Conservation (phyloP, 1,284 basidiomycete genomes). For the Singerocomus rubriflavus region DNA sequence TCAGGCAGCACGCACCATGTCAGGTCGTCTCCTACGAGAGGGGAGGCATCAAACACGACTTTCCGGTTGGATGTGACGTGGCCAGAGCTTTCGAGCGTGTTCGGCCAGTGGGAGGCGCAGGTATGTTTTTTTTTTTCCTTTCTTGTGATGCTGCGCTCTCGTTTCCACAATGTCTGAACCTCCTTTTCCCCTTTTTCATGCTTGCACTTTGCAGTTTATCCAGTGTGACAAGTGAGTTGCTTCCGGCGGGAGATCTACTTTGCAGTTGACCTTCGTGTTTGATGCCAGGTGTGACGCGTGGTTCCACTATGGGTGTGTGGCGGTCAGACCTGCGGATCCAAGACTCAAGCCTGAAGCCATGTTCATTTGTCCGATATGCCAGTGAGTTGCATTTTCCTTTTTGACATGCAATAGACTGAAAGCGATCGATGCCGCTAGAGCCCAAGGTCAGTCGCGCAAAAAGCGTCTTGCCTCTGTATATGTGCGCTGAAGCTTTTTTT, state of each 20-base stretch:
- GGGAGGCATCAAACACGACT: not conserved
- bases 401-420: too few relatives aligned
- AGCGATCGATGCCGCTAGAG: too few relatives aligned
- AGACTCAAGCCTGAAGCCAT: slow-evolving; percentile 19
- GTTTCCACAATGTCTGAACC: too few relatives aligned
- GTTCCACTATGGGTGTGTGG: slow-evolving; percentile 38
- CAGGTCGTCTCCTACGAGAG: slow-evolving; percentile 3
- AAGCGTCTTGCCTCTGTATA: not conserved
- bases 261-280: not conserved
- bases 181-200: not conserved
- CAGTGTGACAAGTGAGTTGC: slow-evolving; percentile 32
- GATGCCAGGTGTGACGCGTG: slow-evolving; percentile 34
- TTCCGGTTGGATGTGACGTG: slow-evolving; percentile 1
- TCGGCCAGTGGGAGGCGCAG: slow-evolving; percentile 26
- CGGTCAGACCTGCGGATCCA: slow-evolving; percentile 24
- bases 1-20: not conserved
- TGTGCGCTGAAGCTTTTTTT: not conserved
- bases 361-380: slow-evolving; percentile 33
- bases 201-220: slow-evolving; percentile 29
- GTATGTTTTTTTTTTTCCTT: too few relatives aligned
- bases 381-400: slow-evolving; percentile 22
- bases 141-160: too few relatives aligned
- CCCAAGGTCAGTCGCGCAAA: slow-evolving; percentile 14
- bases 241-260: too few relatives aligned
- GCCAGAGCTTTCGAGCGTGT: slow-evolving; percentile 16